Evolutionary conservation across 352 stramenopile species (phyloP).

Genomic region (Phytophthora boehmeriae): DNA sequence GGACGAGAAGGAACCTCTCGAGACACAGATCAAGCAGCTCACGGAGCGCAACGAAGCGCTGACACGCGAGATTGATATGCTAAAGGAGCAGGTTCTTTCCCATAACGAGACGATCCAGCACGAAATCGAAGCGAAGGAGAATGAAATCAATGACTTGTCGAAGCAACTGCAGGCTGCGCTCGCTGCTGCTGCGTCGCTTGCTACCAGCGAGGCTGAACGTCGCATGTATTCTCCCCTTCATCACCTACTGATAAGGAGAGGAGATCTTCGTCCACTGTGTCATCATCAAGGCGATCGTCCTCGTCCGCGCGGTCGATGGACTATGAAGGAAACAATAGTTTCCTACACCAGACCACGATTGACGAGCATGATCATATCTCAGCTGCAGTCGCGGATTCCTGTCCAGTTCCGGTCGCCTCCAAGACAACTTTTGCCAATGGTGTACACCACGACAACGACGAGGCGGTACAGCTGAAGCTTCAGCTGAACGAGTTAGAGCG

Average conservation of each 20-base stretch:
- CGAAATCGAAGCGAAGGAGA: slow-evolving; percentile 56
- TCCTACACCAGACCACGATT: slow-evolving; percentile 31
- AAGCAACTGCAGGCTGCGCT: slow-evolving; percentile 54
- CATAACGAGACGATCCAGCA: slow-evolving; percentile 49
- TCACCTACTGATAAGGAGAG: slow-evolving; percentile 48
- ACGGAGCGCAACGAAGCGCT: slow-evolving; percentile 39
- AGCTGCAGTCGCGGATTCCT: slow-evolving; percentile 48
- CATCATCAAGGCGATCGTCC: too few species aligned
- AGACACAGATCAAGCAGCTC: slow-evolving; percentile 46
- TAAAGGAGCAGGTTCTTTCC: slow-evolving; percentile 45
- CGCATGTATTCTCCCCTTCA: slow-evolving; percentile 25
- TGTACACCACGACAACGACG: slow-evolving; percentile 37
- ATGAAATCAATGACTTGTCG: slow-evolving; percentile 52
- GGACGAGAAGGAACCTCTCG: slow-evolving; percentile 32
- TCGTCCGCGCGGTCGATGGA: slow-evolving; percentile 44
- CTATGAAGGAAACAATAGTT: slow-evolving; percentile 40
- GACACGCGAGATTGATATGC: slow-evolving; percentile 23
- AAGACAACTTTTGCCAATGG: slow-evolving; percentile 16
- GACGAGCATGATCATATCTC: slow-evolving; percentile 46
- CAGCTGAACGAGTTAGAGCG: slow-evolving; percentile 52
- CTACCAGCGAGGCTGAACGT: slow-evolving; percentile 27
- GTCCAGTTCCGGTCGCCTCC: slow-evolving; percentile 46
- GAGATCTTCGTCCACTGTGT: slow-evolving; percentile 36
- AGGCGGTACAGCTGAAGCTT: slow-evolving; percentile 48
- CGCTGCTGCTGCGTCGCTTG: slow-evolving; percentile 29